Evolutionary conservation across 1,139 yeast genomes (phyloP).

Genomic region (Yamadazyma mexicana): DNA sequence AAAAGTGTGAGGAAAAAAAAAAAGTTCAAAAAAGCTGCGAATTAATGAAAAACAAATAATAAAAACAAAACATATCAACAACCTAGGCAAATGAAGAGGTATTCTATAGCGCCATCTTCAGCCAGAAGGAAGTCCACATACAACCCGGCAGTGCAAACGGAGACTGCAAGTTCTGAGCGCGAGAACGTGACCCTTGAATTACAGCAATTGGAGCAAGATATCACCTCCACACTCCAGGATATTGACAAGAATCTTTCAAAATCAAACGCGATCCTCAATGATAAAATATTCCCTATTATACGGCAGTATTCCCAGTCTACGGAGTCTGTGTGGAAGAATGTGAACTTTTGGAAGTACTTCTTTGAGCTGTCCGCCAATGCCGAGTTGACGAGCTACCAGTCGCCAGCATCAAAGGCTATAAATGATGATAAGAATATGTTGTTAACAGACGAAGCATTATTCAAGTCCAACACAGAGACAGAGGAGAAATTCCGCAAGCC

Average conservation of each 20-base stretch:
- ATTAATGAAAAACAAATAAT: no score
- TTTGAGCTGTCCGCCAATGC: slow-evolving; percentile 77
- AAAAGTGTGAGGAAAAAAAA: not conserved
- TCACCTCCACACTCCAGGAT: slow-evolving; percentile 74
- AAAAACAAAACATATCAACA: not conserved
- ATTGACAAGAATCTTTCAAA: slow-evolving; percentile 71
- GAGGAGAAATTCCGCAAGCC: slow-evolving; percentile 1
- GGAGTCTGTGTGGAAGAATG: slow-evolving; percentile 57
- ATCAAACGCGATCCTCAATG: slow-evolving; percentile 64
- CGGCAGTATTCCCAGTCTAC: slow-evolving; percentile 58
- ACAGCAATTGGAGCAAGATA: slow-evolving; percentile 78
- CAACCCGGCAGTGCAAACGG: slow-evolving; percentile 11
- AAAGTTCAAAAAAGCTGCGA: no score
- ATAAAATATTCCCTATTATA: slow-evolving; percentile 61
- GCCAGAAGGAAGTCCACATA: slow-evolving; percentile 37
- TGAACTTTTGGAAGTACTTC: slow-evolving; percentile 73
- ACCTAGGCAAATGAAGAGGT: slow-evolving; percentile 31
- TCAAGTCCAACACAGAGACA: slow-evolving; percentile 8
- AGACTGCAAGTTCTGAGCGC: slow-evolving; percentile 14
- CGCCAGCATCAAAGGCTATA: slow-evolving; percentile 28
- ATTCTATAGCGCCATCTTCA: slow-evolving; percentile 41
- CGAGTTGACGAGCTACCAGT: slow-evolving; percentile 59
- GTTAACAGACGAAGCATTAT: slow-evolving; percentile 19
- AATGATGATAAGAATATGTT: slow-evolving; percentile 17
- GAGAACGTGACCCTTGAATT: slow-evolving; percentile 51